Base-by-base conservation (phyloP, 345 rosid species). In the rapeseed (Brassica napus) region DNA sequence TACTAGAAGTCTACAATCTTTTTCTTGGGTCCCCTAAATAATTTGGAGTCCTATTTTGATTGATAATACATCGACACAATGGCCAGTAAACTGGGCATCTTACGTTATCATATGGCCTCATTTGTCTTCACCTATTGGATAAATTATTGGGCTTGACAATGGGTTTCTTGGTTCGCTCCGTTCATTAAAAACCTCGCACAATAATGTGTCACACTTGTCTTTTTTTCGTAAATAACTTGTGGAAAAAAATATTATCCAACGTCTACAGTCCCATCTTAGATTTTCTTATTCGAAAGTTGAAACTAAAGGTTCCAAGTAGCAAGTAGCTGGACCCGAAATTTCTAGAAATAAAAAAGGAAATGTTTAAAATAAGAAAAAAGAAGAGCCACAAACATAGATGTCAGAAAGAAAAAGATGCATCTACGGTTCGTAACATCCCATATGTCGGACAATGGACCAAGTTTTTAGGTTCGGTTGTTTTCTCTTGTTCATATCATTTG, bases 361-460 rank as follows among this genome's bases (percentile, higher is more conserved):
- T 9, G 6, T 37, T 73, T 8, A 9, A 8, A 60, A 35, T 8
- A 26, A n/a, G 8, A 16, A 72, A 30, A 59, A 55, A 57, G 2
- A 65, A 68, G 74, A 73, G 58, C 74, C 78, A 79, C 78, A 47
- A 59, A 68, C 35, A 37, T 30, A 74, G 47, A 74, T 54, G 64
- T 26, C 66, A 68, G 16, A 65, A 28, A 39, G 23, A n/a, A 63
- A 69, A 80, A 55, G 76, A 18, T 26, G 61, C 83, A 80, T 80
- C 83, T 16, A 75, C 79, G 83, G 79, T 80, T 80, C 83, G 10
- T 75, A 74, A 80, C 79, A 69, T 80, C 83, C 76, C 79, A 74
- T 69, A 61, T 80, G 75, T 74, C 76, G 30, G 61, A 62, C 54
- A 69, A 54, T 74, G 79, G 79, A 74, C 70, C 69, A 16, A 60